Evolutionary conservation across 2,329 filamentous ascomycete species (phyloP).

Genomic region (Trichoderma brevicompactum): DNA sequence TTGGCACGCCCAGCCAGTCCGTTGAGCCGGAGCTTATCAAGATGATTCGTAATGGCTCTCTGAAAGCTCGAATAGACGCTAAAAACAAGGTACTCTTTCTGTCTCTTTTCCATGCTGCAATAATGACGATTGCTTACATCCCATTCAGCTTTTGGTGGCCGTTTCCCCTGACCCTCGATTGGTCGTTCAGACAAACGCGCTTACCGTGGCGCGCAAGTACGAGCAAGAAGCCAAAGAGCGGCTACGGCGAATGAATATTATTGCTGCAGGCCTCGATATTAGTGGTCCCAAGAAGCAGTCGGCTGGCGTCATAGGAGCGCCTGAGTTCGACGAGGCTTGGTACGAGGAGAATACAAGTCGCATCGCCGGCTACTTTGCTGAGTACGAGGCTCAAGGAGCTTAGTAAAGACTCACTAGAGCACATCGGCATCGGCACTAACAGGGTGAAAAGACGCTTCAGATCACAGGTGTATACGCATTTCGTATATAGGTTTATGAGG

Average conservation of each 20-base stretch:
- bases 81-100: constrained; percentile 67
- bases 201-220: constrained; percentile 71
- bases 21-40: constrained; percentile 75
- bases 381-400: constrained; percentile 22
- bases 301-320: constrained; percentile 19
- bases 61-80: constrained; percentile 83
- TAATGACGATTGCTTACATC: neutral
- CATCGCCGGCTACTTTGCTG: neutral
- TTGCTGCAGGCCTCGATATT: constrained; percentile 76
- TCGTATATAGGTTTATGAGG: neutral
- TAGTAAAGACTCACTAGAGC: neutral
- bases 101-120: neutral
- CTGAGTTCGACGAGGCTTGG: constrained; percentile 42
- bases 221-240: constrained; percentile 76
- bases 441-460: no score
- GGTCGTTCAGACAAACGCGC: constrained; percentile 70
- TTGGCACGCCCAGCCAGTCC: constrained; percentile 64
- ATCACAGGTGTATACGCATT: neutral
- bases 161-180: constrained; percentile 68
- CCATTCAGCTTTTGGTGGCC: constrained; percentile 68
- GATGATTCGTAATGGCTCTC: constrained; percentile 73
- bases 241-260: constrained; percentile 75
- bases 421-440: neutral
- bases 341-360: constrained; percentile 38
- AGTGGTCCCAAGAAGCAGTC: constrained; percentile 34